Base-by-base conservation (phyloP, 495 filamentous ascomycete genomes). In the Antarctomyces pellizariae region DNA sequence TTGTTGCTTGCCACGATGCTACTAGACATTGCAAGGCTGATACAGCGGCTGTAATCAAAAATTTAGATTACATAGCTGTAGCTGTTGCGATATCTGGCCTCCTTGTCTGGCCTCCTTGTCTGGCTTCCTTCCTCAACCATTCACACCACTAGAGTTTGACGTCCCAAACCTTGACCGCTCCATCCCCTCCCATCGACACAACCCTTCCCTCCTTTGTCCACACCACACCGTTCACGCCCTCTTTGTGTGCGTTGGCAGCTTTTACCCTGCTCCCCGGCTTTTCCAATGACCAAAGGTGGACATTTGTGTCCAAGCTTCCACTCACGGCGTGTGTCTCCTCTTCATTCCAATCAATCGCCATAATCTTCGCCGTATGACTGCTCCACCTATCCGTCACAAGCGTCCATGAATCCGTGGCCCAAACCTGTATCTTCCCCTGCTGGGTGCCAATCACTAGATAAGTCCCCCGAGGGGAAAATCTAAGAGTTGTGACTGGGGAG, bases 341-440 rank as follows among this genome's bases (percentile, higher is more conserved):
- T 4, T 46, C 47, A 40, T 80, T 76, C 86, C 86, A 97, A 9
- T 67, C 66, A 30, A 97, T 68, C 22, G 61, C 63, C 28, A 72
- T 80, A 22, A 95, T 70, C 10, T 83, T 64, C 13, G 71, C 79
- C 4, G 82, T 92, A 46, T 97, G 89, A 10, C 80, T 75, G 9
- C 75, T 76, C 86, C 89, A 97, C 17, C 84, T 64, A 36, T 72
- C 67, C 4, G 71, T 78, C 17, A 57, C 62, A 0, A 79, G 40
- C 5, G 49, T 48, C 47, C 69, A 71, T 3, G 50, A 44, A 9
- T 56, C 53, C 11, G 67, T 67, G 27, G 50, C 63, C 52, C 75
- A 86, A 9, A 77, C 75, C 27, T 67, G 47, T 26, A 97, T 78
- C 52, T 86, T 84, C 26, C 86, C 86, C 2, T 65, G 61, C n/a